These are phyloP conservation scores for Colletotrichum sp. DNA, from an alignment of 2,329 filamentous ascomycete genomes.

Conservation along the genomic window DNA sequence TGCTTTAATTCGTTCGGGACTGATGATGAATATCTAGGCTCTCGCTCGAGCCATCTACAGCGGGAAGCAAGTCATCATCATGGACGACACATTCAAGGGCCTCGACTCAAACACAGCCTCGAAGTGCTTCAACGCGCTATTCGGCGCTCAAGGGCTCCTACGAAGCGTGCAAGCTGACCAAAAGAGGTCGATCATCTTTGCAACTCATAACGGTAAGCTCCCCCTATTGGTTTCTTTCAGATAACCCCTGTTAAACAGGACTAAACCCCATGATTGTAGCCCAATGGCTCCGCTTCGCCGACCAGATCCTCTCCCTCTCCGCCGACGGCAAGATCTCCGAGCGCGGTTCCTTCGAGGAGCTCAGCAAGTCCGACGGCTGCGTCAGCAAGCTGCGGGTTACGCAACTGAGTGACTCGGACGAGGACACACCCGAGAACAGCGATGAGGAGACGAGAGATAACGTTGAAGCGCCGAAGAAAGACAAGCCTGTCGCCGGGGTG, in stretches of 20 bases:
- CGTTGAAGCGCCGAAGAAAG: neutral
- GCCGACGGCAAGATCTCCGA: neutral
- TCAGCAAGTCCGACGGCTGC: neutral
- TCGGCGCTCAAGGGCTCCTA: conserved; percentile 23
- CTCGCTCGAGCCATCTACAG: conserved; percentile 9
- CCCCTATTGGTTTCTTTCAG: neutral
- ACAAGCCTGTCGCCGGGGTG: rapidly evolving
- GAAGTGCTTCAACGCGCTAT: neutral
- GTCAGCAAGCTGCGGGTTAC: neutral
- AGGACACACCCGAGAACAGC: neutral
- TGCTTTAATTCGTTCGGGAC: no score
- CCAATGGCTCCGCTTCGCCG: neutral
- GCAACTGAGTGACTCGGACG: neutral
- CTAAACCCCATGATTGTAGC: neutral
- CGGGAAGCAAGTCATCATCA: neutral
- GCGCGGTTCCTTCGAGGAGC: neutral
- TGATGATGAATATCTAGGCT: no score
- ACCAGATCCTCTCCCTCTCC: neutral
- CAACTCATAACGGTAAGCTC: conserved; percentile 35
- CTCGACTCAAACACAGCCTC: conserved; percentile 6
- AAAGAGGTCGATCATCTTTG: conserved; percentile 44
- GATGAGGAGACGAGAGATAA: neutral
- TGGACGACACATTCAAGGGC: conserved; percentile 12
- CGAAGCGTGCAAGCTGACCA: conserved; percentile 23
- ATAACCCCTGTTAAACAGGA: neutral